phyloP scores from a whole-genome alignment of 306 rosid species.

The Herpetospermum pedunculosum region DNA sequence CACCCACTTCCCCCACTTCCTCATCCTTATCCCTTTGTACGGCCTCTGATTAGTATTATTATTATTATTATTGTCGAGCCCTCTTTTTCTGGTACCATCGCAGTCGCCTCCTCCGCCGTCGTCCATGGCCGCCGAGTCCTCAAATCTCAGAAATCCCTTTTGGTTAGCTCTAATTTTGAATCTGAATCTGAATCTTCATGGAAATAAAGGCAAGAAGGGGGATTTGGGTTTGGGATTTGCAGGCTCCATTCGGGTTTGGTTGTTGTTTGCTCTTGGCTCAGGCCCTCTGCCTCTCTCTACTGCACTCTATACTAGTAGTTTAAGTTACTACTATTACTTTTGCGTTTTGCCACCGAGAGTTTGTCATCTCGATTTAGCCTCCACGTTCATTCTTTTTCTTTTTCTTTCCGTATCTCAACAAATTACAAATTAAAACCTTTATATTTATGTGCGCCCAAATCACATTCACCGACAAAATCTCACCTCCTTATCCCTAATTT shows the following conservation, averaged over 20 bases:
- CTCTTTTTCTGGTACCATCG: slow-evolving; percentile 22
- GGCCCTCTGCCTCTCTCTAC: too few relatives aligned
- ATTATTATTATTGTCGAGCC: too few relatives aligned
- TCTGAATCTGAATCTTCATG: slow-evolving; percentile 20
- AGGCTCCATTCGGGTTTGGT: background rate
- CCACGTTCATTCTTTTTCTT: slow-evolving; percentile 46
- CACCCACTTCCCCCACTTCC: slow-evolving; percentile 99
- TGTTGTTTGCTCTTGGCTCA: background rate
- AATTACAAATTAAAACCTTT: background rate
- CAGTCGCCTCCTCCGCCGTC: slow-evolving; percentile 23
- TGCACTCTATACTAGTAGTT: too few relatives aligned
- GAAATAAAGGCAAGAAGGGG: slow-evolving; percentile 6
- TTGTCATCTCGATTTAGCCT: slow-evolving; percentile 48
- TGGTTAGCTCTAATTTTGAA: background rate
- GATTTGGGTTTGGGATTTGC: slow-evolving; percentile 1
- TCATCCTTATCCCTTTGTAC: slow-evolving; percentile 97
- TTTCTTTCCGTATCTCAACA: background rate
- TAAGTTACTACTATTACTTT: too few relatives aligned
- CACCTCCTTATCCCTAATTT: slow-evolving; percentile 7
- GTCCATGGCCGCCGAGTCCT: slow-evolving; percentile 1
- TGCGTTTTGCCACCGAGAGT: slow-evolving; percentile 34
- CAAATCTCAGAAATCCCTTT: slow-evolving; percentile 1
- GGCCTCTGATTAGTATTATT: slow-evolving; percentile 70
- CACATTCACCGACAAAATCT: slow-evolving; percentile 46
- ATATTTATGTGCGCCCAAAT: slow-evolving; percentile 9